phyloP scores from a whole-genome alignment of 2,329 filamentous ascomycete species.

The Chrysosphaeria jannelii region DNA sequence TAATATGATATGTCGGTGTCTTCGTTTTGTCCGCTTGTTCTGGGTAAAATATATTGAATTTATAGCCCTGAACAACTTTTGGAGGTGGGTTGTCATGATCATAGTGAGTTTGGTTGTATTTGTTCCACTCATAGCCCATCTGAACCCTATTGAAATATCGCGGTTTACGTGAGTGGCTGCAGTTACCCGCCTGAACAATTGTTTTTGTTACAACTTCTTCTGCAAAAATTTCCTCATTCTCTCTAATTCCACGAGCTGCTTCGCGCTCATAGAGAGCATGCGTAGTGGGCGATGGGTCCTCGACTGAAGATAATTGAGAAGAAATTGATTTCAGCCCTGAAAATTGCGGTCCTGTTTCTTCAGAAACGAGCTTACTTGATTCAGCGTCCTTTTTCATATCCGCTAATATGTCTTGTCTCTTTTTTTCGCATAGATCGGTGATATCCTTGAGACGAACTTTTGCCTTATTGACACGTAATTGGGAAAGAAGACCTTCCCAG shows the following conservation, averaged over 20 bases:
- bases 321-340: too few relatives aligned
- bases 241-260: constrained; percentile 64
- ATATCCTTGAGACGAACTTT: constrained; percentile 57
- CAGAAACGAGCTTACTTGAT: too few relatives aligned
- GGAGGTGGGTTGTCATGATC: constrained; percentile 94
- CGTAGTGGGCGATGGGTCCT: constrained; percentile 64
- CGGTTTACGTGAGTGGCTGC: constrained; percentile 72
- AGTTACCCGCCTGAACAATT: constrained; percentile 32
- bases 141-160: constrained; percentile 94
- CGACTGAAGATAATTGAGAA: too few relatives aligned
- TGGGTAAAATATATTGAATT: constrained; percentile 98
- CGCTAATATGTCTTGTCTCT: too few relatives aligned
- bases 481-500: constrained; percentile 77
- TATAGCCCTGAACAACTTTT: constrained; percentile 95
- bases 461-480: constrained; percentile 69
- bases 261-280: constrained; percentile 79
- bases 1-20: constrained; percentile 85
- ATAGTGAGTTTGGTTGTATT: constrained; percentile 99
- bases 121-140: constrained; percentile 99
- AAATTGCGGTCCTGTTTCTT: too few relatives aligned
- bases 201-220: too few relatives aligned
- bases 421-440: too few relatives aligned
- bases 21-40: constrained; percentile 87
- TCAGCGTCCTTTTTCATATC: too few relatives aligned
- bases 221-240: constrained; percentile 88